Evolutionary conservation across 192 early-diverging fungal genomes (phyloP).

Genomic region (Glomus cerebriforme): DNA sequence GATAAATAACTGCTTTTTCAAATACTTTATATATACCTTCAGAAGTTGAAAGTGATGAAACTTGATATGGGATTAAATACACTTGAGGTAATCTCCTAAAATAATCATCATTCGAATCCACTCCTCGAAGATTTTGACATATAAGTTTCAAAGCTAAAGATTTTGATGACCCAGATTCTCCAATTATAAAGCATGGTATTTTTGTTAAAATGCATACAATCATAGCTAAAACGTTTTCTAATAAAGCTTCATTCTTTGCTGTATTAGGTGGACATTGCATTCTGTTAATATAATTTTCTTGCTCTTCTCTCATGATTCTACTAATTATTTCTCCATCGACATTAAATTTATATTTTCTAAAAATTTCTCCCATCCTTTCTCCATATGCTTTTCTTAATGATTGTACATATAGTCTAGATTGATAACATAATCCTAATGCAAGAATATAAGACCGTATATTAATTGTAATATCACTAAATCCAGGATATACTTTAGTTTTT

Average conservation of each 20-base stretch:
- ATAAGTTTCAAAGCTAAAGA: slow-evolving; percentile 22
- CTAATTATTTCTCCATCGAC: background rate
- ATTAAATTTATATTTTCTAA: no score
- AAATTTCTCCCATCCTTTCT: background rate
- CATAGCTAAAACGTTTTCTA: slow-evolving; percentile 16
- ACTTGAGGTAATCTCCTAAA: slow-evolving; percentile 21
- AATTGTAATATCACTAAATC: background rate
- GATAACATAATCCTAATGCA: background rate
- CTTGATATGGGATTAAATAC: background rate
- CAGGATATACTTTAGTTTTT: background rate
- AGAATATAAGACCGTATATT: background rate
- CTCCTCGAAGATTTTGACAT: slow-evolving; percentile 21
- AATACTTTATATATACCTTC: slow-evolving; percentile 25
- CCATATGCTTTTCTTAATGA: slow-evolving; percentile 8
- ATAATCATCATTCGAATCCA: slow-evolving; percentile 21
- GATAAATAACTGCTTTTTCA: background rate
- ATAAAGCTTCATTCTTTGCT: slow-evolving; percentile 13
- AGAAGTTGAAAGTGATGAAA: background rate
- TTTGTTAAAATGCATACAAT: slow-evolving; percentile 9
- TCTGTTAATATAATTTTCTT: no score
- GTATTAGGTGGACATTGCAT: no score
- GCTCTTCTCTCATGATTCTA: background rate
- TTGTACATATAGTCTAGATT: slow-evolving; percentile 10
- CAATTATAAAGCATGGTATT: slow-evolving; percentile 5
- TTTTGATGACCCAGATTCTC: slow-evolving; percentile 21